Conservation (phyloP, 768 basidiomycete genomes). For the Pisolithus microcarpus region DNA sequence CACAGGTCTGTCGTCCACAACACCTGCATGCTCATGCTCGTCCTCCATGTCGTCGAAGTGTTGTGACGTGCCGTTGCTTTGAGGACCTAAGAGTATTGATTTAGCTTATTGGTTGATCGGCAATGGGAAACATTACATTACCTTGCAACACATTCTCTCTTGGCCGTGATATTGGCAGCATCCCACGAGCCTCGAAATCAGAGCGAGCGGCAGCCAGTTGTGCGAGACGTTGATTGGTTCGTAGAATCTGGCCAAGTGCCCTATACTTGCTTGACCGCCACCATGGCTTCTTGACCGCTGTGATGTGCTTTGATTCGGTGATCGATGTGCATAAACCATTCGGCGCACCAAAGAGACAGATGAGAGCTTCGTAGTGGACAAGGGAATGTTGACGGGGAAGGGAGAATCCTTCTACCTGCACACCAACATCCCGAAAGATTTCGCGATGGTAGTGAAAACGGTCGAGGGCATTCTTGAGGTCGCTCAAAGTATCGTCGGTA, state of each 20-base stretch:
- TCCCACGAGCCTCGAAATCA: slow-evolving; percentile 13
- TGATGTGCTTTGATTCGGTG: not conserved
- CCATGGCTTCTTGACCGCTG: not conserved
- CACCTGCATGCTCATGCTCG: not conserved
- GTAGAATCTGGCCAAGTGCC: not conserved
- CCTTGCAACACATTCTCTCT: too few species aligned
- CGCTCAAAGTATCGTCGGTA: not conserved
- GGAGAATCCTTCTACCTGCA: slow-evolving; percentile 6
- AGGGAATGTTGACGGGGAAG: slow-evolving; percentile 15
- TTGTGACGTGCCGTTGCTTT: too few species aligned
- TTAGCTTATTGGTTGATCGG: too few species aligned
- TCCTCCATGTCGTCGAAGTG: not conserved
- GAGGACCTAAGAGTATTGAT: too few species aligned
- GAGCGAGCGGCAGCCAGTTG: slow-evolving; percentile 16
- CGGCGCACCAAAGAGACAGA: slow-evolving; percentile 8
- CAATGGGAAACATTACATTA: too few species aligned
- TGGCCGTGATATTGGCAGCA: slow-evolving; percentile 8
- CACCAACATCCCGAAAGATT: not conserved
- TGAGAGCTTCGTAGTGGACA: slow-evolving; percentile 7
- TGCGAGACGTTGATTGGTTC: not conserved
- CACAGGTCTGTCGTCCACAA: not conserved
- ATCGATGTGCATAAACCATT: slow-evolving; percentile 6
- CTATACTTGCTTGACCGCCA: not conserved
- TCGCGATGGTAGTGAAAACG: not conserved
- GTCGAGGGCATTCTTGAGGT: not conserved